These are phyloP conservation scores for Wickerhamomyces alni DNA, from an alignment of 805 yeast genomes.

Conservation along the genomic window DNA sequence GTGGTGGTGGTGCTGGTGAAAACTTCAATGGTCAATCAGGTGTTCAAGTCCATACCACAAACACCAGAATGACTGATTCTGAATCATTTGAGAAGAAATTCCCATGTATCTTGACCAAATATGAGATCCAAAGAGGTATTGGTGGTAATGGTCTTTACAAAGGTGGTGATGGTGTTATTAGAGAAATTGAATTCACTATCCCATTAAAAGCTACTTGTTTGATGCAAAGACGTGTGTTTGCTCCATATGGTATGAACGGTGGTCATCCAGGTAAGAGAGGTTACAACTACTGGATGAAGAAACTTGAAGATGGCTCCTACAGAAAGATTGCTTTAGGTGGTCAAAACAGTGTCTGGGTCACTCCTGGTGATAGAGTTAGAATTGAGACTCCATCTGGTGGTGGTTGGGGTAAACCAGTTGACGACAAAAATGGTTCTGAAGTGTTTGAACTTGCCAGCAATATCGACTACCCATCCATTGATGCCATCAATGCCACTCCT, in stretches of 20 bases:
- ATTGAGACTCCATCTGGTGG: slow-evolving; percentile 85
- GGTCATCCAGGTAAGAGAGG: slow-evolving; percentile 79
- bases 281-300: slow-evolving; percentile 46
- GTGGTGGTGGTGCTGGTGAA: slow-evolving; percentile 91
- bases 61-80: slow-evolving; percentile 87
- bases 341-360: slow-evolving; percentile 52
- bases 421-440: no score
- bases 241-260: slow-evolving; percentile 85
- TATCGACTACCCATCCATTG: no score
- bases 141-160: slow-evolving; percentile 69
- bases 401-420: no score
- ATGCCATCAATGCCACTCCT: no score
- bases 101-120: slow-evolving; percentile 73
- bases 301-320: slow-evolving; percentile 31
- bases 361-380: slow-evolving; percentile 59
- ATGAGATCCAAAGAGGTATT: slow-evolving; percentile 62
- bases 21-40: slow-evolving; percentile 83
- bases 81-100: slow-evolving; percentile 85
- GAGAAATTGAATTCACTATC: slow-evolving; percentile 76
- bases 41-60: slow-evolving; percentile 93
- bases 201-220: slow-evolving; percentile 73
- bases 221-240: slow-evolving; percentile 77
- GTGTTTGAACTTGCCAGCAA: no score
- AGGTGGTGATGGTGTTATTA: slow-evolving; percentile 84
- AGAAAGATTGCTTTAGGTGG: no score